These are phyloP conservation scores for Dalbergia cochinchinensis DNA, from an alignment of 306 rosid genomes.

Conservation along the genomic window DNA sequence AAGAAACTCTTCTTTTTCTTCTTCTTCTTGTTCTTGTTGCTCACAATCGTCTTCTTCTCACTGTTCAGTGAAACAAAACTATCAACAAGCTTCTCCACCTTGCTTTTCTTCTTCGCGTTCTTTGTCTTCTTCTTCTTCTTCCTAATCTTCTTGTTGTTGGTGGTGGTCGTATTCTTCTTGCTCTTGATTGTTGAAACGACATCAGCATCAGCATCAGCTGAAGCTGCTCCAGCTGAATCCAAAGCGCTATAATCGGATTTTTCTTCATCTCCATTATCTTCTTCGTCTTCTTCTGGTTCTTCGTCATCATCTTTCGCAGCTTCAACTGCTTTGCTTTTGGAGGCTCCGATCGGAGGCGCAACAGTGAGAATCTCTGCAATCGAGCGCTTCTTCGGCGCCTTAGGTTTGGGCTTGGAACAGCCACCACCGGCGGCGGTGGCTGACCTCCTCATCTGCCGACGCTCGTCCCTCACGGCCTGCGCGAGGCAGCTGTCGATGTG, in stretches of 20 bases:
- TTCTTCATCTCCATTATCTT: slow-evolving; percentile 43
- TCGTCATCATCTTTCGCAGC: slow-evolving; percentile 3
- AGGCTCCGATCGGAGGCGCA: slow-evolving; percentile 74
- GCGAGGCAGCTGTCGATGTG: slow-evolving; percentile 73
- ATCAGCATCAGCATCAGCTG: slow-evolving; percentile 13
- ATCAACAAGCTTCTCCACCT: slow-evolving; percentile 43
- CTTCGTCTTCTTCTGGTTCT: background rate
- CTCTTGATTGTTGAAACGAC: slow-evolving; percentile 37
- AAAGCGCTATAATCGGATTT: slow-evolving; percentile 41
- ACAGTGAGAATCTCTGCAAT: slow-evolving; percentile 85
- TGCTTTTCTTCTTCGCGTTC: slow-evolving; percentile 52
- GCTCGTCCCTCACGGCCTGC: slow-evolving; percentile 56
- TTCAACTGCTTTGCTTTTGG: slow-evolving; percentile 22
- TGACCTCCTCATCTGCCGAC: slow-evolving; percentile 51
- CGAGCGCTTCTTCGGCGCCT: slow-evolving; percentile 82
- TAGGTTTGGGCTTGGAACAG: slow-evolving; percentile 57
- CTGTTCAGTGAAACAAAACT: slow-evolving; percentile 29
- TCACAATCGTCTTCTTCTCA: slow-evolving; percentile 49
- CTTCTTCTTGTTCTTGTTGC: slow-evolving; percentile 51
- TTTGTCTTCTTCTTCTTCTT: slow-evolving; percentile 50
- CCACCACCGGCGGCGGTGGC: background rate
- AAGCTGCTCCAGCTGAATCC: slow-evolving; percentile 26
- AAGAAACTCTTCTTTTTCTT: slow-evolving; percentile 40
- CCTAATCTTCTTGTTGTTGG: slow-evolving; percentile 41
- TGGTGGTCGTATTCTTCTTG: slow-evolving; percentile 53